phyloP scores from a whole-genome alignment of 164 flowering plant species.

The Chloranthus sessilifolius region DNA sequence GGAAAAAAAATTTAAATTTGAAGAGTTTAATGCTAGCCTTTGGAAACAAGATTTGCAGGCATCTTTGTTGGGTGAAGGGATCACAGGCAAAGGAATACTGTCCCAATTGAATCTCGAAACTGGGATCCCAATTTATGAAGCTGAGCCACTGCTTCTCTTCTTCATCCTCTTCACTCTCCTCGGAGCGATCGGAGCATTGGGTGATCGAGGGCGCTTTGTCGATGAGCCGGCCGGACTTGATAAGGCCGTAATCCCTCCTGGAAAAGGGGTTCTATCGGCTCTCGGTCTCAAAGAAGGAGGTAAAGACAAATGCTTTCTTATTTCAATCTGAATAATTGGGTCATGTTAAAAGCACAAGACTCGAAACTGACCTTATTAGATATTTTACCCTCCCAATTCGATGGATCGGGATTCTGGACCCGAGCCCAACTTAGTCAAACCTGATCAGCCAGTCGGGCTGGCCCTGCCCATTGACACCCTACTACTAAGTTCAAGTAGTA shows the following conservation, averaged over 20 bases:
- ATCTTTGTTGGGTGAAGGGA: slow-evolving; percentile 85
- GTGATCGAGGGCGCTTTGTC: slow-evolving; percentile 86
- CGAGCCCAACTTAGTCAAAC: too few relatives aligned
- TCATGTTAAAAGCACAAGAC: too few relatives aligned
- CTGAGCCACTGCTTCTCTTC: slow-evolving; percentile 94
- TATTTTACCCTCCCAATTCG: too few relatives aligned
- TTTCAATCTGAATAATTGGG: too few relatives aligned
- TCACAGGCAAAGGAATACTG: slow-evolving; percentile 94
- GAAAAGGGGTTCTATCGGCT: slow-evolving; percentile 59
- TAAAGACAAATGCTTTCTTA: too few relatives aligned
- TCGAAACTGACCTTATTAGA: too few relatives aligned
- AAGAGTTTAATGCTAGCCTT: not conserved
- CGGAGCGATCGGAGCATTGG: slow-evolving; percentile 95
- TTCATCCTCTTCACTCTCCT: slow-evolving; percentile 91
- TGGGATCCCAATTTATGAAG: slow-evolving; percentile 93
- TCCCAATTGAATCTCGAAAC: slow-evolving; percentile 88
- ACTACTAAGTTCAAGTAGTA: too few relatives aligned
- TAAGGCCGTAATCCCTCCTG: slow-evolving; percentile 75
- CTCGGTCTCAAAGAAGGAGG: slow-evolving; percentile 89
- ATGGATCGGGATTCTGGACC: too few relatives aligned
- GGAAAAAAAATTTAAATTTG: too few relatives aligned
- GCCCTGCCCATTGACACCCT: too few relatives aligned
- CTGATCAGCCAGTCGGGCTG: too few relatives aligned
- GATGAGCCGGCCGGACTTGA: slow-evolving; percentile 82
- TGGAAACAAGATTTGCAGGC: slow-evolving; percentile 44